Evolutionary conservation across 805 yeast species (phyloP), one percentile per base, ranked within the genome.

Genomic region (Yamadazyma olivae): DNA sequence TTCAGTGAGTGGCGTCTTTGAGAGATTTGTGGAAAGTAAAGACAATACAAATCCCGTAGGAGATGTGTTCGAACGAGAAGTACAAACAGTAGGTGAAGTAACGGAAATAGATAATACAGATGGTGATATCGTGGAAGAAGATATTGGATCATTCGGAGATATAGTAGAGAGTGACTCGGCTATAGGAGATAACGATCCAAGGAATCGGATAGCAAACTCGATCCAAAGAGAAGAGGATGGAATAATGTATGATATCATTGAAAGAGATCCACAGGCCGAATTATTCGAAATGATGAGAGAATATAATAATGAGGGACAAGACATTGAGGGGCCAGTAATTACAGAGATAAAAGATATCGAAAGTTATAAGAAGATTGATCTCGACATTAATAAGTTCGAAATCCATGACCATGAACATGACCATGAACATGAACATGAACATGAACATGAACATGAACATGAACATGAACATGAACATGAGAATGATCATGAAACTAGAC

Each of bases 291-390:
- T 42, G 43, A 42, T 37, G 4, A 27, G 27, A 15, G 33, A 37
- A 12, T 37, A 37, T 24, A 32, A 32, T 24, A 12, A 17, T 23
- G 25, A 27, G 5, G 14, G 13, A 8, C 84, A 77, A 41, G 84
- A 80, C 45, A 73, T 78, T 0, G 69, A 70, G 32, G 84, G 84
- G 0, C 74, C 74, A 10, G 71, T 81, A 0, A 70, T 81, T 15
- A 74, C 75, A 41, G 59, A 67, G 36, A 35, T 79, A 8, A 68
- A 61, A 9, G 87, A 81, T 50, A 78, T 81, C 48, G 72, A 73
- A 44, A 49, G 44, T 2, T 67, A 78, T 27, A 30, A 26, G 10
- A 30, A 32, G 23, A 5, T 27, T 14, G 17, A 17, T 5, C 2
- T 35, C 5, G 33, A 59, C 1, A 56, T 57, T 2, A 41, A 44